phyloP scores from a whole-genome alignment of 2,329 filamentous ascomycete species.

The Hypoxylon rubiginosum region DNA sequence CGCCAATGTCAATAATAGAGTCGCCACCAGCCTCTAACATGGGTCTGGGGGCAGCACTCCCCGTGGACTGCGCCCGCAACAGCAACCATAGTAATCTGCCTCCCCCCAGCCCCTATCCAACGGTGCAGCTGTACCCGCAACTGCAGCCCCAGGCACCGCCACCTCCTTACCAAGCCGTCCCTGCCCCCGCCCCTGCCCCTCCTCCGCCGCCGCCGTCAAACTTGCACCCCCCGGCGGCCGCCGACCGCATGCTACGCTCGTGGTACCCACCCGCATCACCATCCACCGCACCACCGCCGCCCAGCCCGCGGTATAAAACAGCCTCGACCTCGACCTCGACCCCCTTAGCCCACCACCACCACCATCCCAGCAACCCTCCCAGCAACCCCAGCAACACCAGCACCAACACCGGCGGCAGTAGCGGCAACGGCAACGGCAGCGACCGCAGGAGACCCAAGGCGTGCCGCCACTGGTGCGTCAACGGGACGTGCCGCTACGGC shows the following conservation, averaged over 20 bases:
- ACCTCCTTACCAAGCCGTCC: background rate
- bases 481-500: slow-evolving; percentile 63
- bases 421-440: slow-evolving; percentile 6
- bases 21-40: slow-evolving; percentile 7
- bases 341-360: no score
- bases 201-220: slow-evolving; percentile 1
- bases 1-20: background rate
- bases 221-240: background rate
- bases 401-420: slow-evolving; percentile 25
- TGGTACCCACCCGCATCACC: background rate
- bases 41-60: slow-evolving; percentile 13
- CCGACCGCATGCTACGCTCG: no score
- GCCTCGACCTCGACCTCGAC: background rate
- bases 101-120: slow-evolving; percentile 5
- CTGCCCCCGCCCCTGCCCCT: slow-evolving; percentile 8
- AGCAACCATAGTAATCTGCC: slow-evolving; percentile 18
- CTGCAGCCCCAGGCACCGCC: slow-evolving; percentile 4
- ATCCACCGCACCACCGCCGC: background rate
- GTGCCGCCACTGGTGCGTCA: slow-evolving; percentile 64
- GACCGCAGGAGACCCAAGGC: slow-evolving; percentile 6
- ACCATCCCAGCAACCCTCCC: background rate
- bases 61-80: slow-evolving; percentile 10
- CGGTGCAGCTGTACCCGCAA: slow-evolving; percentile 4
- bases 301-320: background rate
- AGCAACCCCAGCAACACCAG: background rate